A percentile compares a stretch with the other conserved stretches of the same genome.
Evolutionary conservation across 495 filamentous ascomycete genomes (phyloP).

Genomic region (Saxophila tyrrhenica): DNA sequence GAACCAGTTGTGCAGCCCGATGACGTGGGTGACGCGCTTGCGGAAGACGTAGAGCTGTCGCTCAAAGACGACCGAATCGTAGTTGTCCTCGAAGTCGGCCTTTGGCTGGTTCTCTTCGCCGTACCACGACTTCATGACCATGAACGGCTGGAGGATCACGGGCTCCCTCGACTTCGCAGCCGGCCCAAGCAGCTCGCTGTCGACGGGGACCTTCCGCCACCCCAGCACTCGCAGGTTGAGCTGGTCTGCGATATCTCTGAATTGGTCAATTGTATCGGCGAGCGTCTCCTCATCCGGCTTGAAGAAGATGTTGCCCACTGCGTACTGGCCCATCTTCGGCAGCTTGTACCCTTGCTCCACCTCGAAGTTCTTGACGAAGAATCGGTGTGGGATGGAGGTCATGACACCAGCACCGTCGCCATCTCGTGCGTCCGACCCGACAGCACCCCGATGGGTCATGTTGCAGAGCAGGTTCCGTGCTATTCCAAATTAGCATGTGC

Average conservation of each 20-base stretch:
- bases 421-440: conserved; percentile 94
- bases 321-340: conserved; percentile 86
- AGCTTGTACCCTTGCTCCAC: conserved; percentile 76
- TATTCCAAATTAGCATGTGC: conserved; percentile 27
- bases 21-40: conserved; percentile 87
- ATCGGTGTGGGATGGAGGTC: conserved; percentile 97
- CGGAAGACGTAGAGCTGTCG: conserved; percentile 87
- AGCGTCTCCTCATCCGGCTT: conserved; percentile 85
- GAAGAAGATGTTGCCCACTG: conserved; percentile 96
- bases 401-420: conserved; percentile 98
- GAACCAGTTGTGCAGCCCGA: conserved; percentile 97
- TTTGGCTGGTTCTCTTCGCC: conserved; percentile 76
- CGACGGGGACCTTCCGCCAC: conserved; percentile 91
- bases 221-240: conserved; percentile 85
- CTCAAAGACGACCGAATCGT: conserved; percentile 81
- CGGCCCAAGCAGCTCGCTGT: conserved; percentile 86
- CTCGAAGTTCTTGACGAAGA: conserved; percentile 97
- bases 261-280: conserved; percentile 73
- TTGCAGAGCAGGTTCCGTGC: conserved; percentile 94
- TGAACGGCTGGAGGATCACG: conserved; percentile 88
- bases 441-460: conserved; percentile 98
- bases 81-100: conserved; percentile 62
- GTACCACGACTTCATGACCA: conserved; percentile 78
- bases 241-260: conserved; percentile 83
- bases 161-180: conserved; percentile 91